Conservation (phyloP, 768 basidiomycete genomes). For the Lepiota brunneoincarnata region DNA sequence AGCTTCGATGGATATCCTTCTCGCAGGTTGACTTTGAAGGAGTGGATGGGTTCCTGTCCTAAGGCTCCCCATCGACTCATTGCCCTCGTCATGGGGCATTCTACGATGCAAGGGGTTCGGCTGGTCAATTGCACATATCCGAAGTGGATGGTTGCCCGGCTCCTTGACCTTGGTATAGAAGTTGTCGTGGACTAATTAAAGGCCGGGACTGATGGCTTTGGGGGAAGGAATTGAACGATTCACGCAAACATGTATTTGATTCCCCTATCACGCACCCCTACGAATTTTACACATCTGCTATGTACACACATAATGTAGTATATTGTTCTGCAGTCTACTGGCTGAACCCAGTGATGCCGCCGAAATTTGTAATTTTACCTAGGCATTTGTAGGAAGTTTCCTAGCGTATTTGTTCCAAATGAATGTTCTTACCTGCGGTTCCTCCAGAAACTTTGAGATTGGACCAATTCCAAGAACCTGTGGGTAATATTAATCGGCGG, state of each 20-base stretch:
- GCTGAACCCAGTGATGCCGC: slow-evolving; percentile 9
- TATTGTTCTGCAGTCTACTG: slow-evolving; percentile 4
- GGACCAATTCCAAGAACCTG: slow-evolving; percentile 25
- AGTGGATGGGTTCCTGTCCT: not conserved
- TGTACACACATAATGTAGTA: not conserved
- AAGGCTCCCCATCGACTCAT: not conserved
- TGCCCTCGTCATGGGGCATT: not conserved
- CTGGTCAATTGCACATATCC: not conserved
- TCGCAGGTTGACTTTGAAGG: not conserved
- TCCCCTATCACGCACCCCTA: no score
- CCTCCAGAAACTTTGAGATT: slow-evolving; percentile 21
- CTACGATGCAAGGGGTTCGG: not conserved
- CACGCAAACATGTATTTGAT: no score
- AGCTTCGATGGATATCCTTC: not conserved
- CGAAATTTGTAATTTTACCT: slow-evolving; percentile 14
- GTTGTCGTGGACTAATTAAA: not conserved
- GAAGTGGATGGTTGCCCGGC: not conserved
- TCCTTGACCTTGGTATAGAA: not conserved
- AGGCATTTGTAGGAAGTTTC: not conserved
- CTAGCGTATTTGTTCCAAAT: not conserved
- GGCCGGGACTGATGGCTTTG: not conserved
- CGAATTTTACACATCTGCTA: no score
- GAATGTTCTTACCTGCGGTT: slow-evolving; percentile 15
- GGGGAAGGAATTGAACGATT: no score
- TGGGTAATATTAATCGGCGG: not conserved